Evolutionary conservation across 805 yeast genomes (phyloP).

Genomic region (Metschnikowia borealis): DNA sequence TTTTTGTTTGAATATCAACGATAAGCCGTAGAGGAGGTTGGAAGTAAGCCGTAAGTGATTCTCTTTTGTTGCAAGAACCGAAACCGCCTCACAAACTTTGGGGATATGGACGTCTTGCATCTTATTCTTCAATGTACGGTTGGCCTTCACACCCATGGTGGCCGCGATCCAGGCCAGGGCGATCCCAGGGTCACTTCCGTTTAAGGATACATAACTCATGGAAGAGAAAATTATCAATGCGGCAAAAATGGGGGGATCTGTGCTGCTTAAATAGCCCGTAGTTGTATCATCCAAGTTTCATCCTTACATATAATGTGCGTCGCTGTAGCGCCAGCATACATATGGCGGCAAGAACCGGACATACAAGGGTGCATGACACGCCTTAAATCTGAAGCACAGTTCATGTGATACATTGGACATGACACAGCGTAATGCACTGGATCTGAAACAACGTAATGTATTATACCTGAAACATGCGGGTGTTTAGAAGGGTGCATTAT

Average conservation of each 20-base stretch:
- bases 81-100: constrained; percentile 30
- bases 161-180: constrained; percentile 37
- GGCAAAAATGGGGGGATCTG: neutral
- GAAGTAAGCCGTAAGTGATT: constrained; percentile 35
- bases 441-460: neutral
- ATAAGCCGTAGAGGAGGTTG: constrained; percentile 45
- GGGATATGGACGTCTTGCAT: constrained; percentile 41
- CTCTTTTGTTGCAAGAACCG: constrained; percentile 14
- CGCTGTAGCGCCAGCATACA: neutral
- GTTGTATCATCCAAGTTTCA: neutral
- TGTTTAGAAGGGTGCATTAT: neutral
- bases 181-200: constrained; percentile 11
- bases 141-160: constrained; percentile 35
- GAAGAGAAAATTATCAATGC: neutral
- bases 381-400: neutral
- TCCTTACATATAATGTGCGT: neutral
- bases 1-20: constrained; percentile 47
- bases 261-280: neutral
- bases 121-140: constrained; percentile 27
- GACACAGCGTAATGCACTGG: neutral
- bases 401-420: too few relatives aligned
- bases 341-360: too few relatives aligned
- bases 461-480: neutral
- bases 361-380: too few relatives aligned
- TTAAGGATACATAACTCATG: neutral